phyloP scores from a whole-genome alignment of 169 alveolate species.

The Plasmodium inui region DNA sequence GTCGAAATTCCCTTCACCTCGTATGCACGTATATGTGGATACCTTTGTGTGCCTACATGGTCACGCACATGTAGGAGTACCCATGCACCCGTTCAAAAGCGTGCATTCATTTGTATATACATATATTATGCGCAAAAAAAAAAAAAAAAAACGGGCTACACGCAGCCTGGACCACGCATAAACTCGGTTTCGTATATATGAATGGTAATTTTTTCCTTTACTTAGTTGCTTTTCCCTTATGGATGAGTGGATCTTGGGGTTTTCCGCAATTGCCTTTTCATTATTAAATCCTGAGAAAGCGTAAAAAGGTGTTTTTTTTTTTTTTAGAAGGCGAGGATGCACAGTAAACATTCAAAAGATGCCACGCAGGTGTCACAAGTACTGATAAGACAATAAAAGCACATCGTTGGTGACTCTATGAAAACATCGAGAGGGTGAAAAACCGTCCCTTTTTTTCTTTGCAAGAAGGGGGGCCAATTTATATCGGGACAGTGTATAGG shows the following conservation, averaged over 20 bases:
- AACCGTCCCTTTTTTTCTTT: not conserved
- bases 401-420: not conserved
- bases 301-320: constrained; percentile 12
- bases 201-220: constrained; percentile 15
- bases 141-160: not conserved
- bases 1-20: not conserved
- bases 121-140: constrained; percentile 1
- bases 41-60: not conserved
- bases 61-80: constrained; percentile 4
- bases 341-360: not conserved
- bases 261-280: not conserved
- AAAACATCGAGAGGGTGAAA: not conserved
- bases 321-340: not conserved
- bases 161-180: not conserved
- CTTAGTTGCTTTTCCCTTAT: constrained; percentile 46
- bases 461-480: not conserved
- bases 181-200: not conserved
- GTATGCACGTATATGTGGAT: not conserved
- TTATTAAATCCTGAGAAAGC: constrained; percentile 22
- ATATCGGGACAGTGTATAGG: not conserved
- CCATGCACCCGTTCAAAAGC: not conserved
- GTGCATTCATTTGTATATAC: not conserved
- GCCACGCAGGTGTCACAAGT: not conserved
- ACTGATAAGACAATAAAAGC: not conserved
- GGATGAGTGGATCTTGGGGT: constrained; percentile 20